A percentile compares a stretch with the other conserved stretches of the same genome.
These are phyloP conservation scores for Coccinonectria pachysandricola DNA, from an alignment of 2,329 filamentous ascomycete genomes.

Conservation along the genomic window DNA sequence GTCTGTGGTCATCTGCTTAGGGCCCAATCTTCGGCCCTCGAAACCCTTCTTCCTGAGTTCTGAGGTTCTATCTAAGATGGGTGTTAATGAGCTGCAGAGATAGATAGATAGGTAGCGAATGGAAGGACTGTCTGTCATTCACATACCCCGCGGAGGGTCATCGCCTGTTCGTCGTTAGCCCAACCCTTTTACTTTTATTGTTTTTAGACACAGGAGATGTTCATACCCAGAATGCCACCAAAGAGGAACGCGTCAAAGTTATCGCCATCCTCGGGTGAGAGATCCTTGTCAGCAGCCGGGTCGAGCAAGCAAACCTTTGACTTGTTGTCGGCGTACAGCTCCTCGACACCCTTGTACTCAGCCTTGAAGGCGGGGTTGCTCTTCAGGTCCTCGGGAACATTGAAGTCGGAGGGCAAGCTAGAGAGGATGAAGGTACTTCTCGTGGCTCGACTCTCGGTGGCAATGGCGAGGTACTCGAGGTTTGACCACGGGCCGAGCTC, in stretches of 20 bases:
- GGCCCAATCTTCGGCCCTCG: conserved; percentile 72
- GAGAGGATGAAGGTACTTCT: conserved; percentile 69
- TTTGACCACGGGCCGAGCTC: conserved; percentile 92
- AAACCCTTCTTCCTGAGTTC: conserved; percentile 93
- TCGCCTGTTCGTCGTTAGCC: no score
- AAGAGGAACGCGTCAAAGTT: conserved; percentile 88
- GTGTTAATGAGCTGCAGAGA: no score
- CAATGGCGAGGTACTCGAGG: conserved; percentile 84
- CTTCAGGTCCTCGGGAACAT: conserved; percentile 49
- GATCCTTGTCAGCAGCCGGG: conserved; percentile 69
- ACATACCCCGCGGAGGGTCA: conserved; percentile 79
- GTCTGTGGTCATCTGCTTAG: conserved; percentile 97
- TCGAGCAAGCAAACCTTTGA: conserved; percentile 79
- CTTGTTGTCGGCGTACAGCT: conserved; percentile 64
- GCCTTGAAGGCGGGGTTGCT: conserved; percentile 54
- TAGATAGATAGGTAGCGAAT: no score
- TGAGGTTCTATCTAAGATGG: conserved; percentile 72
- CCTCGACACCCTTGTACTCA: conserved; percentile 70
- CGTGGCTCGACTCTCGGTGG: conserved; percentile 61
- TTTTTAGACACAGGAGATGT: conserved; percentile 1
- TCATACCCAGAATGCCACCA: conserved; percentile 81
- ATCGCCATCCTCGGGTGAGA: conserved; percentile 73
- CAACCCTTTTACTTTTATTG: no score
- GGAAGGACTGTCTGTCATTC: no score
- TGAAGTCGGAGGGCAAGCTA: conserved; percentile 61